Evolutionary conservation across 2,329 filamentous ascomycete species (phyloP).

Genomic region (Cladophialophora psammophila): DNA sequence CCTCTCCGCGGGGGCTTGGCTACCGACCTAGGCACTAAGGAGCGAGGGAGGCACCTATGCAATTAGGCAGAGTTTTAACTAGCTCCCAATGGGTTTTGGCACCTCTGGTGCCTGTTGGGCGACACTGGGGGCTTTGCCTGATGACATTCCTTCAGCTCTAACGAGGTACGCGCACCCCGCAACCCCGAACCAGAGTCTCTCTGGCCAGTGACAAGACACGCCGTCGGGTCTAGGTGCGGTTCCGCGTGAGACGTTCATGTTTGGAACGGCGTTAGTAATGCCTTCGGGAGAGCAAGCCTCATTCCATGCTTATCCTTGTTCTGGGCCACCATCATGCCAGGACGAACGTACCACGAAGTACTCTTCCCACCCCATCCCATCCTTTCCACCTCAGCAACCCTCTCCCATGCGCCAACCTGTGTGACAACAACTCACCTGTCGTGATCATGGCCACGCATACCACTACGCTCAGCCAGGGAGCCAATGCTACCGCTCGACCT

Average conservation of each 20-base stretch:
- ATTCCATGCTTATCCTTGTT: neutral
- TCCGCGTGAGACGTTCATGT: constrained; percentile 1
- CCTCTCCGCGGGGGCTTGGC: neutral
- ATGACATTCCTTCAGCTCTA: neutral
- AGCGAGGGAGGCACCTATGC: neutral
- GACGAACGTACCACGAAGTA: too few relatives aligned
- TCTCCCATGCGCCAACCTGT: neutral
- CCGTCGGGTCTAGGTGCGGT: neutral
- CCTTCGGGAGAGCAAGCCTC: neutral
- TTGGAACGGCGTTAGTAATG: neutral
- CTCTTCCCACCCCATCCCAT: neutral
- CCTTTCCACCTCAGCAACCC: neutral
- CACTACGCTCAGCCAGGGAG: neutral
- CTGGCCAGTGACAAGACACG: neutral
- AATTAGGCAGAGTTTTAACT: neutral
- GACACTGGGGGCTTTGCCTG: neutral
- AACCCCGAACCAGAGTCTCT: neutral
- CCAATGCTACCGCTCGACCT: constrained; percentile 11
- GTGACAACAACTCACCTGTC: constrained; percentile 2
- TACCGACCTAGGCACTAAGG: constrained; percentile 1
- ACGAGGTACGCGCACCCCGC: constrained; percentile 1
- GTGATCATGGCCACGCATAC: constrained; percentile 23
- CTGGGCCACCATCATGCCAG: neutral
- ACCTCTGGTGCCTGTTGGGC: too few relatives aligned
- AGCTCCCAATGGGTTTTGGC: neutral